Evolutionary conservation across 1,284 basidiomycete genomes (phyloP), one percentile per base, ranked within the genome.

Genomic region (Marasmius tenuissimus): DNA sequence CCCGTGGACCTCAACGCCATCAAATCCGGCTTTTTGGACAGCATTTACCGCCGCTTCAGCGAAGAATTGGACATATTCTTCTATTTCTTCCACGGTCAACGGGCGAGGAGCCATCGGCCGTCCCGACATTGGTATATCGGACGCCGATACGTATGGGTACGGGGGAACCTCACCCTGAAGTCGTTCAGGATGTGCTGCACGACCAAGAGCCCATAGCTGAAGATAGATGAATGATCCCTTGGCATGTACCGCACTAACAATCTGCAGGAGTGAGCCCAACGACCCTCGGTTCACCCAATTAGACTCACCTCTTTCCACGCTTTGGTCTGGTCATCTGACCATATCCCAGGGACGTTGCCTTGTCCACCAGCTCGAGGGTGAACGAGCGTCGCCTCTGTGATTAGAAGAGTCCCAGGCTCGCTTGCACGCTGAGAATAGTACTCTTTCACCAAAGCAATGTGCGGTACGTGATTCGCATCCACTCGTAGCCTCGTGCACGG

Each of bases 201-300:
- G 74, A 1, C 81, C 83, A 49, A 81, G 65, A 0, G 81, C 79
- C 78, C 79, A 80, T 0, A 83, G 70, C 66, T 85, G 83, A 3
- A 74, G n/a, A 68, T 74, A 80, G 62, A 85, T 78, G 67, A 70
- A 71, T 0, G 73, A 76, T 1, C 75, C 77, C 62, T 79, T 77
- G 7, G 73, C 72, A 66, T 84, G 83, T 0, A 74, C 71, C 0
- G 69, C 64, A 22, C 70, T 60, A 0, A 67, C 67, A 45, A 81
- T 68, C 73, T 76, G 47, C 10, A 59, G 47, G 27, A 27, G 27
- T 27, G 27, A 27, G 27, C 27, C 27, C 27, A 27, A 2, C 27
- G 2, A 27, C 27, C 27, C 27, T 27, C 27, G 27, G 4, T 27
- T 27, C 27, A 27, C 4, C 27, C 27, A 4, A 11, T 47, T 20